Base-by-base conservation (phyloP, 768 basidiomycete species). In the Phlebiopsis flavidoalba region DNA sequence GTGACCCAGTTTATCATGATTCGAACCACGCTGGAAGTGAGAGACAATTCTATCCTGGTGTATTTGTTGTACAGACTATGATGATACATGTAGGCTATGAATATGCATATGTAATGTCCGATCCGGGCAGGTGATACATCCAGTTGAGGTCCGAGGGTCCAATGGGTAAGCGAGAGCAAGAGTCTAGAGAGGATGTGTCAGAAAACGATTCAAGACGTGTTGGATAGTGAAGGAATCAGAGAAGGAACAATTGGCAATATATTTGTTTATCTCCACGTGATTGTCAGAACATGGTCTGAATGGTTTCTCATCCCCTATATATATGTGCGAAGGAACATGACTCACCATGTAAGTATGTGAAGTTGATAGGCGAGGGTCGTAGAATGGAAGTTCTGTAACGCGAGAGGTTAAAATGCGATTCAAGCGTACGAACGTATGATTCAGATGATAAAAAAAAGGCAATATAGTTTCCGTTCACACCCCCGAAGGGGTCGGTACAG, bases 211-310 rank as follows among this genome's bases (percentile, higher is more conserved):
- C 46, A 26, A 21, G 22, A 26, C 21, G 19, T 8, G 14, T 2
- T 21, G 31, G 14, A 21, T 22, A 45, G 36, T 49, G 40, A 55
- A 52, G 31, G 36, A 4, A 65, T 71, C 70, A 71, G 70, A 71
- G 70, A 71, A 70, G 64, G 63, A 70, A 65, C 63, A 67, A 76
- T 74, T 82, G 79, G 82, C 82, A 83, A 85, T 83, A 77, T 73
- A 73, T 60, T 63, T 64, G 71, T 80, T 80, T 31, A 67, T 84
- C 83, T 79, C 79, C 80, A 83, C 72, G 76, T 74, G 71, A 66
- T 1, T 62, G 69, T 80, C 83, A 82, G 84, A 84, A 85, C 83
- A 86, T n/a, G 84, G 84, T 87, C 84, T 85, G 83, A 84, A 75
- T n/a, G 63, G 62, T 61, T 72, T 74, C 75, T 81, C 82, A 83